A percentile compares a stretch with the other conserved stretches of the same genome.
These are phyloP conservation scores for Lentinula detonsa DNA, from an alignment of 768 basidiomycete genomes.

Conservation along the genomic window DNA sequence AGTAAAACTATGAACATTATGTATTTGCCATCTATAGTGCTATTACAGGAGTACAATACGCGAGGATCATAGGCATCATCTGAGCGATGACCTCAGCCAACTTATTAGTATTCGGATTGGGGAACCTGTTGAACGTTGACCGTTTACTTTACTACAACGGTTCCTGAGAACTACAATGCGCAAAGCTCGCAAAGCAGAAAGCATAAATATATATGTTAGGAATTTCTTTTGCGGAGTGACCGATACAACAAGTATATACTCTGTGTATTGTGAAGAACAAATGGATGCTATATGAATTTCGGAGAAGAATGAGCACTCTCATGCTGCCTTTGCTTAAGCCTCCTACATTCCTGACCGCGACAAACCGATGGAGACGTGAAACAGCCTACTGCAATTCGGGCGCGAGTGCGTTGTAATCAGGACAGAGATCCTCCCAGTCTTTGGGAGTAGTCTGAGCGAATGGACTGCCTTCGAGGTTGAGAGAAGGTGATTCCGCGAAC, in stretches of 20 bases:
- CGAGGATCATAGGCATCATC: no score
- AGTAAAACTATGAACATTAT: not conserved
- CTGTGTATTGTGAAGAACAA: not conserved
- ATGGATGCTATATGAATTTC: not conserved
- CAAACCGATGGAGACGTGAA: not conserved
- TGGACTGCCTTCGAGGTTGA: constrained; percentile 4
- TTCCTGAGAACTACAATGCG: no score
- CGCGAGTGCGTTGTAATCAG: constrained; percentile 7
- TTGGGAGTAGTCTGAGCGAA: constrained; percentile 5
- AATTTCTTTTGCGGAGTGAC: not conserved
- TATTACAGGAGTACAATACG: no score
- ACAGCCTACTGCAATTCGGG: constrained; percentile 9
- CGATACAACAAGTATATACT: not conserved
- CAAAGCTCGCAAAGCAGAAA: no score
- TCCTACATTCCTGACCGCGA: not conserved
- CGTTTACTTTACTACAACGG: no score
- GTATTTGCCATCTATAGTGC: no score
- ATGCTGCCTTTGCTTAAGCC: not conserved
- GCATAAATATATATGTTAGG: not conserved
- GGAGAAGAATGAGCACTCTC: not conserved
- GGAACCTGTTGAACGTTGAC: no score
- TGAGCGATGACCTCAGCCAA: no score
- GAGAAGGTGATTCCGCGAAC: constrained; percentile 9
- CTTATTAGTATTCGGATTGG: no score
- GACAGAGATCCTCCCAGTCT: constrained; percentile 9